Conservation (phyloP, 2,329 filamentous ascomycete genomes). For the Alternaria metachromatica region DNA sequence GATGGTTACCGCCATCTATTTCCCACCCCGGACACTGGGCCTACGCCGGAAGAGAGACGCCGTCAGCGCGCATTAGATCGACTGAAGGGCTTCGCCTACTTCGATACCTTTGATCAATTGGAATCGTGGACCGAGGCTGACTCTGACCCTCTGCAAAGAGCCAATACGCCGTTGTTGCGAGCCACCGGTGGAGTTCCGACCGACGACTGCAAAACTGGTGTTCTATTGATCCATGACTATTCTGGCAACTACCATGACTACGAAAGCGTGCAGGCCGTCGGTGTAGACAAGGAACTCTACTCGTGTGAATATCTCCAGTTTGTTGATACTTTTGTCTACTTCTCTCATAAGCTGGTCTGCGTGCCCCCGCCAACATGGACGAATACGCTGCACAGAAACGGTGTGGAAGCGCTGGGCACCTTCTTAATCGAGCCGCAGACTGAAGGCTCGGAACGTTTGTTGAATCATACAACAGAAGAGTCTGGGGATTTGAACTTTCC, state of each 20-base stretch:
- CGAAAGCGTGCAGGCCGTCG: conserved; percentile 45
- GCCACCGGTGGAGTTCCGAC: conserved; percentile 12
- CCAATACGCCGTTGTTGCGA: conserved; percentile 48
- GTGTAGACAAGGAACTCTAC: conserved; percentile 45
- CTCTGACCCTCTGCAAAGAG: conserved; percentile 45
- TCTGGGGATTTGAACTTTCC: conserved; percentile 33
- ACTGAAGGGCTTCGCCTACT: conserved; percentile 50
- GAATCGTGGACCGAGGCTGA: conserved; percentile 40
- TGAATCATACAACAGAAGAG: conserved; percentile 20
- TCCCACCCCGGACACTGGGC: conserved; percentile 42
- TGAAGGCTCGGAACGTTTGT: conserved; percentile 39
- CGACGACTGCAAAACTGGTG: conserved; percentile 21
- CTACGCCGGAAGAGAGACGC: conserved; percentile 42
- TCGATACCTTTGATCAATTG: conserved; percentile 51
- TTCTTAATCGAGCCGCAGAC: conserved; percentile 53
- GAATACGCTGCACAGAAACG: conserved; percentile 56
- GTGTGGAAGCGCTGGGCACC: conserved; percentile 53
- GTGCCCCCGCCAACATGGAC: conserved; percentile 56
- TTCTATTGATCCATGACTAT: conserved; percentile 50
- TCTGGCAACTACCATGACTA: conserved; percentile 55
- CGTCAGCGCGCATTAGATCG: conserved; percentile 40
- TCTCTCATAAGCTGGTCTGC: conserved; percentile 56
- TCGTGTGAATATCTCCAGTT: conserved; percentile 54
- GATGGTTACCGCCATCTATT: conserved; percentile 49
- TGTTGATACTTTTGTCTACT: conserved; percentile 56